These are phyloP conservation scores for Byssoonygena ceratinophila DNA, from an alignment of 2,329 filamentous ascomycete genomes.

Conservation along the genomic window DNA sequence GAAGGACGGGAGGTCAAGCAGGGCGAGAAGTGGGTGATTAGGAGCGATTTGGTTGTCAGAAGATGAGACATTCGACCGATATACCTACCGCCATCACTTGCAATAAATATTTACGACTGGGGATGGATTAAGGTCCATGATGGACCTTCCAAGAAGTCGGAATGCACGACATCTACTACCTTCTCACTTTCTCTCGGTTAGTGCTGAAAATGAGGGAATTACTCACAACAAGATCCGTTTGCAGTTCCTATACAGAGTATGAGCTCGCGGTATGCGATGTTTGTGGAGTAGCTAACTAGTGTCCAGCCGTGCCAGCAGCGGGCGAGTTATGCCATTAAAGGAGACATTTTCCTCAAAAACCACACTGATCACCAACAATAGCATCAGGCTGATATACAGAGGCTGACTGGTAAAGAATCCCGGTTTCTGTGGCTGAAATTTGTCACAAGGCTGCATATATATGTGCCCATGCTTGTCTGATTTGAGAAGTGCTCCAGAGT, in stretches of 20 bases:
- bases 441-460: background rate
- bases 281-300: background rate
- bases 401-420: background rate
- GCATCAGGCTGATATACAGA: background rate
- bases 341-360: background rate
- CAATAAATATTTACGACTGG: too few relatives aligned
- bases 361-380: background rate
- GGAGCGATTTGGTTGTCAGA: slow-evolving; percentile 58
- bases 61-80: slow-evolving; percentile 20
- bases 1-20: slow-evolving; percentile 68
- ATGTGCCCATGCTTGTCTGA: background rate
- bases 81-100: too few relatives aligned
- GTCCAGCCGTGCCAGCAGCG: background rate
- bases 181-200: background rate
- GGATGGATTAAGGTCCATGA: too few relatives aligned
- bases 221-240: background rate
- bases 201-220: background rate
- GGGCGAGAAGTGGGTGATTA: slow-evolving; percentile 84
- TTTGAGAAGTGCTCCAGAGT: too few relatives aligned
- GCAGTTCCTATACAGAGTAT: background rate
- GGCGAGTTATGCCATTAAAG: background rate
- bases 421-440: background rate
- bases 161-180: background rate
- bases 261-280: background rate
- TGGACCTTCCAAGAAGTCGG: too few relatives aligned